A percentile compares a stretch with the other conserved stretches of the same genome.
Conservation (phyloP, 1,284 basidiomycete species). For the Boletus smithii region DNA sequence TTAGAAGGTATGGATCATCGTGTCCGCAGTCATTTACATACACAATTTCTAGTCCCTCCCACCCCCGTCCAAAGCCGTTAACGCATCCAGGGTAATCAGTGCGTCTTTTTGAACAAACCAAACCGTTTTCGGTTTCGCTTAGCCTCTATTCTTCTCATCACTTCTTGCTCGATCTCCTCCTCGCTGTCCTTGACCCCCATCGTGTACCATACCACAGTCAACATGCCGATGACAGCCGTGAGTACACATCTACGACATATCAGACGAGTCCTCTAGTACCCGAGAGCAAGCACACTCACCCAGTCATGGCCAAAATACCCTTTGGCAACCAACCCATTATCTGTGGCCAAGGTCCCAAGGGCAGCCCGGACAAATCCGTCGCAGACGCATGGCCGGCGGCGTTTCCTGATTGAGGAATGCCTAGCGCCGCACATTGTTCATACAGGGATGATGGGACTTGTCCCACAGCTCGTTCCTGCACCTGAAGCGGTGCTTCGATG, state of each 20-base stretch:
- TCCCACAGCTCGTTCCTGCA: constrained; percentile 44
- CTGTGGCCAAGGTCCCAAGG: constrained; percentile 66
- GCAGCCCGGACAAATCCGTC: constrained; percentile 62
- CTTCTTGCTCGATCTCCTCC: constrained; percentile 75
- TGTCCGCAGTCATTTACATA: too few species aligned
- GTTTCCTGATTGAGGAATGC: constrained; percentile 68
- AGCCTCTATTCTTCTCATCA: constrained; percentile 48
- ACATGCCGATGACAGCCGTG: constrained; percentile 79
- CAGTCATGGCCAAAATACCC: constrained; percentile 83
- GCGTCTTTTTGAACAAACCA: constrained; percentile 23
- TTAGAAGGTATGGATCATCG: too few species aligned
- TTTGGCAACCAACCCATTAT: constrained; percentile 75
- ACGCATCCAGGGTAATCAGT: too few species aligned
- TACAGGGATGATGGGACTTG: constrained; percentile 50
- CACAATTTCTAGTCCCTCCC: too few species aligned
- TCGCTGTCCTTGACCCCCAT: constrained; percentile 65
- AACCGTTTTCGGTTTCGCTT: constrained; percentile 48
- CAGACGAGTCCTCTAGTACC: not conserved
- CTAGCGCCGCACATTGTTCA: constrained; percentile 71
- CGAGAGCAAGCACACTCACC: constrained; percentile 39
- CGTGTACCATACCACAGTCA: constrained; percentile 80
- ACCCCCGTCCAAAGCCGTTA: too few species aligned
- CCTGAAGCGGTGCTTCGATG: constrained; percentile 69
- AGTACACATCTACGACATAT: constrained; percentile 62
- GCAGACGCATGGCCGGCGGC: constrained; percentile 67